A percentile compares a stretch with the other conserved stretches of the same genome.
phyloP scores from a whole-genome alignment of 345 rosid genomes.

The Ailanthus altissimus region DNA sequence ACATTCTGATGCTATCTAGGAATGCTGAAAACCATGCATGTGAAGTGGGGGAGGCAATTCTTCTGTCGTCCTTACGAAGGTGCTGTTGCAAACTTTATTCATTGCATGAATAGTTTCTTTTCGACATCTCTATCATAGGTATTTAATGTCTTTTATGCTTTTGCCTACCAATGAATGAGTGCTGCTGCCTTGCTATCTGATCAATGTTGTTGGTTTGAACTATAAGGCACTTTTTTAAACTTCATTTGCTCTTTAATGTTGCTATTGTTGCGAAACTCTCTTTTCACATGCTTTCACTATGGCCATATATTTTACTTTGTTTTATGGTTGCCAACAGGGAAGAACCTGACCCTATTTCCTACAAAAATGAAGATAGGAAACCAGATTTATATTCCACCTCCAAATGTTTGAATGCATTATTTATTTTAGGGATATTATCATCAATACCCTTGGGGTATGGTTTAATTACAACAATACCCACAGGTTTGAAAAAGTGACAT shows the following conservation, averaged over 20 bases:
- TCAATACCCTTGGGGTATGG: no score
- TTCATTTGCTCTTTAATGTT: conserved; percentile 2
- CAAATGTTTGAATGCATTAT: no score
- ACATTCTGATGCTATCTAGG: conserved; percentile 48
- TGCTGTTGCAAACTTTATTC: conserved; percentile 27
- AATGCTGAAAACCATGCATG: conserved; percentile 69
- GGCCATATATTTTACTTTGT: not conserved
- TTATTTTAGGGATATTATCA: no score
- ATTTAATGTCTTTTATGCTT: not conserved
- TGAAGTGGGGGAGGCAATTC: conserved; percentile 78
- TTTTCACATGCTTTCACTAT: conserved; percentile 2
- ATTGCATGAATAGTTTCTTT: not conserved
- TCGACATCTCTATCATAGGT: not conserved
- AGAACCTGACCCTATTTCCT: not conserved
- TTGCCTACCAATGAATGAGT: not conserved
- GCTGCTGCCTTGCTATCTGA: not conserved
- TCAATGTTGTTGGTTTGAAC: not conserved
- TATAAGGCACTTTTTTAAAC: not conserved
- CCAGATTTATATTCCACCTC: not conserved
- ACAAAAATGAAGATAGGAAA: no score
- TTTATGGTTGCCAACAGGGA: not conserved
- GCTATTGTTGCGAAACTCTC: not conserved
- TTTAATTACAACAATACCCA: no score
- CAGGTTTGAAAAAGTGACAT: no score
- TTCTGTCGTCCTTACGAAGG: conserved; percentile 86